Evolutionary conservation across 805 yeast species (phyloP).

Genomic region (Cyberlindnera amylophila): DNA sequence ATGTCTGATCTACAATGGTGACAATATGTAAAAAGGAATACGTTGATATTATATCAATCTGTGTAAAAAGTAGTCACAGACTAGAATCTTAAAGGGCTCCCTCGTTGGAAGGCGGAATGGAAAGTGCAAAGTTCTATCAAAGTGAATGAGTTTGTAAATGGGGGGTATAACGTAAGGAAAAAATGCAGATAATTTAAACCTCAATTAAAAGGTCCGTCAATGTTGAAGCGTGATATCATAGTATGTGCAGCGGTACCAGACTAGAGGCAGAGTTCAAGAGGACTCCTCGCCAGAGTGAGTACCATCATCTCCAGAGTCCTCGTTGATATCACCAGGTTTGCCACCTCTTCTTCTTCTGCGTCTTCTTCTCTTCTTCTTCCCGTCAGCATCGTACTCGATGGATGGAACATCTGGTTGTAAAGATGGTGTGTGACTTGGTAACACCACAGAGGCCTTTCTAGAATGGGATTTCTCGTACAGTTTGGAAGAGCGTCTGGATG

Average conservation of each 20-base stretch:
- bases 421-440: neutral
- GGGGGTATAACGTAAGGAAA: no score
- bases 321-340: neutral
- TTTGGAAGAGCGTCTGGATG: slow-evolving; percentile 9
- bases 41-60: neutral
- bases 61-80: neutral
- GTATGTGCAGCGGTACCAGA: neutral
- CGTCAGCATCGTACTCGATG: neutral
- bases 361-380: slow-evolving; percentile 16
- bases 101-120: no score
- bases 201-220: no score
- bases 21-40: neutral
- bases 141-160: no score
- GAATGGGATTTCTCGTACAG: slow-evolving; percentile 4
- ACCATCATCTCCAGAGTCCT: slow-evolving; percentile 4
- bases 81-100: no score
- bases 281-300: slow-evolving; percentile 7
- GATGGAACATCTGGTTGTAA: neutral
- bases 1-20: neutral
- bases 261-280: neutral
- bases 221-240: no score
- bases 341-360: slow-evolving; percentile 11
- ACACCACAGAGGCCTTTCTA: neutral
- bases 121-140: no score
- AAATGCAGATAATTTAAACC: no score